A percentile compares a stretch with the other conserved stretches of the same genome.
phyloP scores from a whole-genome alignment of 2,329 filamentous ascomycete species.

The Capronia epimyces region DNA sequence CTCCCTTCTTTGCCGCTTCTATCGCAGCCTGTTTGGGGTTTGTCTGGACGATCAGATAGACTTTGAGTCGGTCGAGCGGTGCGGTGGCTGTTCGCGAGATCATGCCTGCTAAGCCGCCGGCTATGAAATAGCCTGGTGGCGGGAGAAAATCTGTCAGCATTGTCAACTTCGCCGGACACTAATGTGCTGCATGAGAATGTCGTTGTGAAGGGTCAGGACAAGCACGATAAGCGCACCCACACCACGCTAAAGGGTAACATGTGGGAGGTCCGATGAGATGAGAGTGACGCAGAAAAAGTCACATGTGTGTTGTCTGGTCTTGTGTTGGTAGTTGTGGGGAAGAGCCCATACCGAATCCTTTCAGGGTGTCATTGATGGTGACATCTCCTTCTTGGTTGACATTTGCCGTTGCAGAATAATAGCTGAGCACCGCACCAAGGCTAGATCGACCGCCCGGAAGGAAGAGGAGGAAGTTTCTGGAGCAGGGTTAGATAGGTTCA shows the following conservation, averaged over 20 bases:
- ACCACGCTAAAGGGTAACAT: background rate
- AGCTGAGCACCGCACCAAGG: conserved; percentile 77
- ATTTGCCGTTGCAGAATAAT: conserved; percentile 83
- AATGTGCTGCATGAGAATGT: background rate
- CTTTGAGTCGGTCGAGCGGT: conserved; percentile 92
- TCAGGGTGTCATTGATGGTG: conserved; percentile 80
- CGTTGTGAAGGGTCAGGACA: background rate
- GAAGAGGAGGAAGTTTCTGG: conserved; percentile 87
- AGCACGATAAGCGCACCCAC: background rate
- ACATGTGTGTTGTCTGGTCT: background rate
- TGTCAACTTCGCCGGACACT: conserved; percentile 20
- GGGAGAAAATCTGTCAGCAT: conserved; percentile 66
- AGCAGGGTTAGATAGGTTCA: conserved; percentile 13
- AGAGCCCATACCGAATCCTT: conserved; percentile 77
- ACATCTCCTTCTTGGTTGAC: conserved; percentile 93
- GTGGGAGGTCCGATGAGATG: background rate
- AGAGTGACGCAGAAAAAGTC: background rate
- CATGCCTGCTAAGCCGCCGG: conserved; percentile 88
- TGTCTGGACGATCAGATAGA: conserved; percentile 93
- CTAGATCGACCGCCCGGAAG: conserved; percentile 65
- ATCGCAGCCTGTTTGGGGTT: conserved; percentile 55
- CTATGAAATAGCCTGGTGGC: conserved; percentile 94
- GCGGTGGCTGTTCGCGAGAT: conserved; percentile 93
- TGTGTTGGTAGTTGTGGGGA: background rate
- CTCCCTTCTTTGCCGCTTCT: conserved; percentile 64